These are phyloP conservation scores for Oligophagozyma castellii DNA, from an alignment of 1,139 yeast species.

Conservation along the genomic window DNA sequence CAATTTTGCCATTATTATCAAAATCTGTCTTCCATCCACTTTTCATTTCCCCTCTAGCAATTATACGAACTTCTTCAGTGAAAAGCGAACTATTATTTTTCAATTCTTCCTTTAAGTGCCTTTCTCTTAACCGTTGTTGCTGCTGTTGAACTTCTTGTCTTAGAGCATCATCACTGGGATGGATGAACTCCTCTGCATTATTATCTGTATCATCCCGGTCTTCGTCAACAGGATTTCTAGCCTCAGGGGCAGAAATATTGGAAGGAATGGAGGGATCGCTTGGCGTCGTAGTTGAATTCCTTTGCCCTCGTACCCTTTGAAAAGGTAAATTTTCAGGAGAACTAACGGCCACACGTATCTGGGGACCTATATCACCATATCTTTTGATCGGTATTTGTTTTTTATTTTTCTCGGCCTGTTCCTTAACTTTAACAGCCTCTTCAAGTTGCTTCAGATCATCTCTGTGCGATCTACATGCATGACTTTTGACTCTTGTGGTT, in stretches of 20 bases:
- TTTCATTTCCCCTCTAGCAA: constrained; percentile 68
- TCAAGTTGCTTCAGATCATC: constrained; percentile 35
- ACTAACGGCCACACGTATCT: constrained; percentile 21
- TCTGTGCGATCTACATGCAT: constrained; percentile 43
- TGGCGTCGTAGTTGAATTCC: constrained; percentile 1
- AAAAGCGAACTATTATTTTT: constrained; percentile 33
- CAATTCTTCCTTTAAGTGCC: constrained; percentile 20
- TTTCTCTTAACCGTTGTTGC: constrained; percentile 23
- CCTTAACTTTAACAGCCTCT: constrained; percentile 29
- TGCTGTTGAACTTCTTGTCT: constrained; percentile 23
- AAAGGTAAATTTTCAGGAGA: constrained; percentile 15
- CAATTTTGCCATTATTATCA: constrained; percentile 59
- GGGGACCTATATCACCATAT: constrained; percentile 29
- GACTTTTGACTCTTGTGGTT: constrained; percentile 43
- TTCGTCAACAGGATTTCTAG: constrained; percentile 2
- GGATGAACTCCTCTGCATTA: constrained; percentile 18
- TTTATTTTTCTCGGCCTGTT: constrained; percentile 13
- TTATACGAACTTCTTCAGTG: constrained; percentile 58
- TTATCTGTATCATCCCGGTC: constrained; percentile 14
- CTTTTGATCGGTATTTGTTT: constrained; percentile 23
- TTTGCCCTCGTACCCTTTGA: constrained; percentile 5
- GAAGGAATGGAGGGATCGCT: background rate
- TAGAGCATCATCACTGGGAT: constrained; percentile 30
- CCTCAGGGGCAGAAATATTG: constrained; percentile 1
- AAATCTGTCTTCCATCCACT: constrained; percentile 94